Percentiles rank a stretch among this genome's conserved stretches.
Conservation (phyloP, 2,329 filamentous ascomycete genomes). For the Diatrype stigma region DNA sequence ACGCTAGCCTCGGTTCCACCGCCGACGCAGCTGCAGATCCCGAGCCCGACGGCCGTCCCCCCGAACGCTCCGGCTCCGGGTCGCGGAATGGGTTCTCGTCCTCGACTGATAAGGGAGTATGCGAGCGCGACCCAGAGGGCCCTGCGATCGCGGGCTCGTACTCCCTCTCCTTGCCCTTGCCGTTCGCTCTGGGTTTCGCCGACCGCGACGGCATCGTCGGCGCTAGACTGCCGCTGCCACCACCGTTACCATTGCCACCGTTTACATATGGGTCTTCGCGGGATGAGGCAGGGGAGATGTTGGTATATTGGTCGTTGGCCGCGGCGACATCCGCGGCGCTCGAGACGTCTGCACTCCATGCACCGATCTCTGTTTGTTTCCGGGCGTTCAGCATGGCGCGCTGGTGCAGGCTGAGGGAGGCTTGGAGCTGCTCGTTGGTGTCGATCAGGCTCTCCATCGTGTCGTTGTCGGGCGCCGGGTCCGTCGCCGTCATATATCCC, state of each 20-base stretch:
- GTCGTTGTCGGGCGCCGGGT: conserved; percentile 83
- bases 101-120: conserved; percentile 21
- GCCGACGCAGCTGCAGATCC: conserved; percentile 12
- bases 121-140: conserved; percentile 21
- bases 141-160: conserved; percentile 19
- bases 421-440: conserved; percentile 85
- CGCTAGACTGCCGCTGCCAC: neutral
- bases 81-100: conserved; percentile 32
- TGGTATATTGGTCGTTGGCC: conserved; percentile 2
- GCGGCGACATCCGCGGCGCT: conserved; percentile 19
- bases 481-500: conserved; percentile 73
- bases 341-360: conserved; percentile 21
- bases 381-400: conserved; percentile 66
- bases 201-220: conserved; percentile 9
- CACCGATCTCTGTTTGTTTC: conserved; percentile 46
- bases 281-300: neutral
- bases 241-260: no score
- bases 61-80: conserved; percentile 18
- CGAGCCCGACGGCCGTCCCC: conserved; percentile 13
- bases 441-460: conserved; percentile 93
- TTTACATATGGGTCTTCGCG: neutral
- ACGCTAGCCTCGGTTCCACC: conserved; percentile 22
- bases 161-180: conserved; percentile 28
- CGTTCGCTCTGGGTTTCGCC: conserved; percentile 25
- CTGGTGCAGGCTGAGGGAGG: conserved; percentile 79